These are phyloP conservation scores for Trichoderma sp. DNA, from an alignment of 2,329 filamentous ascomycete genomes.

Conservation along the genomic window DNA sequence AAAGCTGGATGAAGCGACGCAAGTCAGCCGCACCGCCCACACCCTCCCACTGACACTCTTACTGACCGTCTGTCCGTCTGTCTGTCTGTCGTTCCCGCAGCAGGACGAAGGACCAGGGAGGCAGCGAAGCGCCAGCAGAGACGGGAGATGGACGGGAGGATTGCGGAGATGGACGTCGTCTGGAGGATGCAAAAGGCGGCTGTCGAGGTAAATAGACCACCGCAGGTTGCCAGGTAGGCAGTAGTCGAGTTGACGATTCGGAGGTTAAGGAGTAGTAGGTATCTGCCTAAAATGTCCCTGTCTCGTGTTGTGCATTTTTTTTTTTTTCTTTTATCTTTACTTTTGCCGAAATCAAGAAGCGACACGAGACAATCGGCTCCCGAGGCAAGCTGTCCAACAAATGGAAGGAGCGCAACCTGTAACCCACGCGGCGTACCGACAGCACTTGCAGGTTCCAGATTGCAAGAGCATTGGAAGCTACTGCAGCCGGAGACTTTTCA, in stretches of 20 bases:
- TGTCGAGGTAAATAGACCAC: background rate
- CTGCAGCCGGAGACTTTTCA: background rate
- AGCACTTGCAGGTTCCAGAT: too few species aligned
- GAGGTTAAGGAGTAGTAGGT: background rate
- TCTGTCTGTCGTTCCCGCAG: constrained; percentile 11
- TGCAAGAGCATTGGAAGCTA: too few species aligned
- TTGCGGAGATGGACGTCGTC: constrained; percentile 9
- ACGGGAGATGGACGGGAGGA: constrained; percentile 17
- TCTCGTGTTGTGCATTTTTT: background rate
- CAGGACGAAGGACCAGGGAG: constrained; percentile 14
- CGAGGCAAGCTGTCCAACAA: background rate
- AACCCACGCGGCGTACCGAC: too few species aligned
- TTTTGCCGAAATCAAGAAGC: constrained; percentile 4
- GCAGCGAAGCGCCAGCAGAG: constrained; percentile 3
- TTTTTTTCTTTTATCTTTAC: too few species aligned
- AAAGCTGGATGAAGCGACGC: constrained; percentile 16
- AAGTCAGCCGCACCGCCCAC: constrained; percentile 27
- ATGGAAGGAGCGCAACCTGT: too few species aligned
- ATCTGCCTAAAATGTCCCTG: background rate
- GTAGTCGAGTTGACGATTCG: background rate
- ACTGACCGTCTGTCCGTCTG: background rate
- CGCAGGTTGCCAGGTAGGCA: background rate
- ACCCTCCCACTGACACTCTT: constrained; percentile 2
- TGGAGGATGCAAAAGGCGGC: background rate
- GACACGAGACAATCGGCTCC: background rate